These are phyloP conservation scores for Arthroderma sp. DNA, from an alignment of 2,329 filamentous ascomycete species.

Conservation along the genomic window DNA sequence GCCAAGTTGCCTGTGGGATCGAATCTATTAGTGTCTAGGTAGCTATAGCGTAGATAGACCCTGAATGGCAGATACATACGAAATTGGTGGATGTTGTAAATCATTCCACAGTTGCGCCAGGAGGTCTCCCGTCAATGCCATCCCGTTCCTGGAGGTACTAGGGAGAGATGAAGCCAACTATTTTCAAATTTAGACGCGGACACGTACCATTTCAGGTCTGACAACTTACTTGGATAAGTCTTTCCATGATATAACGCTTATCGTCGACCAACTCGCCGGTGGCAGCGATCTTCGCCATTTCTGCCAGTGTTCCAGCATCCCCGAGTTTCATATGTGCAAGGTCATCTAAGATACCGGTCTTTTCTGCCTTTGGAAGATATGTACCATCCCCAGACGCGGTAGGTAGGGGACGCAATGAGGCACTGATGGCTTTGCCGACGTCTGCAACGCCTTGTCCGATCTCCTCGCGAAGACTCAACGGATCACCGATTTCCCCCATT, in stretches of 20 bases:
- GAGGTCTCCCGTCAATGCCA: conserved; percentile 18
- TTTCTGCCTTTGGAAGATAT: conserved; percentile 9
- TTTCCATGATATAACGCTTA: conserved; percentile 50
- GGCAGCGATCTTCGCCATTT: conserved; percentile 31
- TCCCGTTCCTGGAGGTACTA: conserved; percentile 16
- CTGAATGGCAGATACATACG: conserved; percentile 14
- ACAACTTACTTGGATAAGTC: conserved; percentile 36
- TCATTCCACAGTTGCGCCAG: conserved; percentile 24
- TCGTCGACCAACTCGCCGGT: conserved; percentile 48
- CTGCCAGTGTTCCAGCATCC: conserved; percentile 32
- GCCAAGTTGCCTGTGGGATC: conserved; percentile 26
- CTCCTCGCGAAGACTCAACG: conserved; percentile 20
- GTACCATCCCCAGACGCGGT: conserved; percentile 30
- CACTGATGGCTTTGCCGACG: conserved; percentile 30
- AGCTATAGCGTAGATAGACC: background rate
- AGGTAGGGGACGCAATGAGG: conserved; percentile 33
- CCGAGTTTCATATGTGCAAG: conserved; percentile 38
- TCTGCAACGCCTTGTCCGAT: conserved; percentile 28
- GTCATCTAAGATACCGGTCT: conserved; percentile 32
- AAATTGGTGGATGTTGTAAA: conserved; percentile 24
- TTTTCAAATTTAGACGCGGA: conserved; percentile 30
- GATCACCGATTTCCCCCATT: background rate
- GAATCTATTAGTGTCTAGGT: no score
- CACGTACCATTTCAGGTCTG: conserved; percentile 17
- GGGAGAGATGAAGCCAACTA: conserved; percentile 22